A percentile compares a stretch with the other conserved stretches of the same genome.
Conservation (phyloP, 2,329 filamentous ascomycete species). For the Remersonia thermophila region DNA sequence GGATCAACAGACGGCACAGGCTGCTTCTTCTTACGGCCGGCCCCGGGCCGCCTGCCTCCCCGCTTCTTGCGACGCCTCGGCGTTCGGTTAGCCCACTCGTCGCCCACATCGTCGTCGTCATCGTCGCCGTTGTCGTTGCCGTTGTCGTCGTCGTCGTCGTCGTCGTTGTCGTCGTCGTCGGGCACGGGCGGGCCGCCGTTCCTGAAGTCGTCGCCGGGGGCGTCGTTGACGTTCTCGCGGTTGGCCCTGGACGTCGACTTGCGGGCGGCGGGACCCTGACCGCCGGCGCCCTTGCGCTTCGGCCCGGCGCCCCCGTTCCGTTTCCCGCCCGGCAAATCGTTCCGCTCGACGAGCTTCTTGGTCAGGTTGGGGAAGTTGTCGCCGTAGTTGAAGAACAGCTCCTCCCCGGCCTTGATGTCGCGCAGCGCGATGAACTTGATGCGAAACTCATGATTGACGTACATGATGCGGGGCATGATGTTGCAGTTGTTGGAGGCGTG, state of each 20-base stretch:
- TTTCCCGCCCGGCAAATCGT: slow-evolving; percentile 11
- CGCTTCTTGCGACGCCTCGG: slow-evolving; percentile 14
- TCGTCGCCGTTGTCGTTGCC: no score
- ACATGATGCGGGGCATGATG: slow-evolving; percentile 50
- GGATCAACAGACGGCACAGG: neutral
- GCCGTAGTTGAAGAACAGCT: slow-evolving; percentile 74
- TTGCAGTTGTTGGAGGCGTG: slow-evolving; percentile 55
- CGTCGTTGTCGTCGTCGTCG: no score
- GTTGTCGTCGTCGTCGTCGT: no score
- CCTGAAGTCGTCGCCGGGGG: slow-evolving; percentile 7
- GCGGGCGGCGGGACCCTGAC: slow-evolving; percentile 10
- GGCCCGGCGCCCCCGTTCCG: neutral
- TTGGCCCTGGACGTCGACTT: slow-evolving; percentile 14
- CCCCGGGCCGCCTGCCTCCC: slow-evolving; percentile 16
- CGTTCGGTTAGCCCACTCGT: slow-evolving; percentile 2
- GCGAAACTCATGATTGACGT: slow-evolving; percentile 64
- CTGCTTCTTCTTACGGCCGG: slow-evolving; percentile 17
- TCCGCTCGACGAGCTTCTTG: slow-evolving; percentile 34
- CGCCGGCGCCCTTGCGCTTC: slow-evolving; percentile 12
- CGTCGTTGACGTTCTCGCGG: slow-evolving; percentile 6
- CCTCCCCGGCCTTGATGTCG: slow-evolving; percentile 58
- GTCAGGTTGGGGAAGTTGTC: slow-evolving; percentile 53
- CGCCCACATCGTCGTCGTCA: no score
- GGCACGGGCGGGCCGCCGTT: neutral
- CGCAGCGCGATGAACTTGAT: slow-evolving; percentile 61